A percentile compares a stretch with the other conserved stretches of the same genome.
Evolutionary conservation across 2,329 filamentous ascomycete species (phyloP).

Genomic region (Diaporthe humulicola): DNA sequence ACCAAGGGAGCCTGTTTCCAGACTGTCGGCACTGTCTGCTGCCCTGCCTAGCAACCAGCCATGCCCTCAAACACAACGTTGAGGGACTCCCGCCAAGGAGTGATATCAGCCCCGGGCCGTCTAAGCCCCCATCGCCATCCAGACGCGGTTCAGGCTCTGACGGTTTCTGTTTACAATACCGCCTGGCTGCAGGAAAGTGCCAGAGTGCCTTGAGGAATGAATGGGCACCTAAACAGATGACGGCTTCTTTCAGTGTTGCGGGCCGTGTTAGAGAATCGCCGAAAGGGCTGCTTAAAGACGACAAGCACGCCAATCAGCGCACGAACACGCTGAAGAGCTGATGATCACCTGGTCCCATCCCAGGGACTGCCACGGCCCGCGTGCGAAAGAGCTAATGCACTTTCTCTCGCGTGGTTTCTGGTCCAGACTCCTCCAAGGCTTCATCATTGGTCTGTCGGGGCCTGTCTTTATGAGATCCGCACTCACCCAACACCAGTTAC

Average conservation of each 20-base stretch:
- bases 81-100: neutral
- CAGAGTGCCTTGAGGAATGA: neutral
- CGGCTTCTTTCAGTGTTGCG: neutral
- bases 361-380: slow-evolving; percentile 16
- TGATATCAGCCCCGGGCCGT: neutral
- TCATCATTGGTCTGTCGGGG: neutral
- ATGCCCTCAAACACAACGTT: neutral
- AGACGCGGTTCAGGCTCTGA: neutral
- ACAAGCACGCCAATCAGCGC: neutral
- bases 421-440: neutral
- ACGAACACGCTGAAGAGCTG: neutral
- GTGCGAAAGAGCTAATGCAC: slow-evolving; percentile 37
- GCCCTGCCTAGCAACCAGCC: neutral
- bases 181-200: neutral
- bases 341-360: neutral
- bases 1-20: slow-evolving; percentile 11
- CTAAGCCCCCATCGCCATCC: too few species aligned
- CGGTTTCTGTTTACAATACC: neutral
- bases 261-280: neutral
- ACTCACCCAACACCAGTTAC: slow-evolving; percentile 12
- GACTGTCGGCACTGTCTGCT: neutral
- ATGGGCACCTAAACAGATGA: neutral
- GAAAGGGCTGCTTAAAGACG: neutral
- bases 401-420: neutral
- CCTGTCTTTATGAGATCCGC: neutral